Base-by-base conservation (phyloP, 495 filamentous ascomycete genomes). In the Aspergillus carlsbadensis region DNA sequence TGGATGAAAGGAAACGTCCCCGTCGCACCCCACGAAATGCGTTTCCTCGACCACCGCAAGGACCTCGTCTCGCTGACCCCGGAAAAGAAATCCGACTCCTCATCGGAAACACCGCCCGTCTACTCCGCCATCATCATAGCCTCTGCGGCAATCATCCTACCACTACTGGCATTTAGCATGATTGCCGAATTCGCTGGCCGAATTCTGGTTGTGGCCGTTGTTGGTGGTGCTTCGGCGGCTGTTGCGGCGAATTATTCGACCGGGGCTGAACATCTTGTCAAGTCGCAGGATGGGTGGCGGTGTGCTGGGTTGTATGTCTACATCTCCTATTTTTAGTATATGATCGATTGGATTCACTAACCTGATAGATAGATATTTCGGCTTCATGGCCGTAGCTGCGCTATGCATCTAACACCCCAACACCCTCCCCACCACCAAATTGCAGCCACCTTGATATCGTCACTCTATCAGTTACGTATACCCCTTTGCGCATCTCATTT, bases 1-100 rank as follows among this genome's bases (percentile, higher is more conserved):
- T 95, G 87, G 77, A 84, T 93, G 60, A 74, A 76, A 26, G 74
- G 72, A 7, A 72, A 84, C 35, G 70, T 70, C 17, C 87, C 88
- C 10, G 80, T 93, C 50, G 81, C 80, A 18, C 78, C 83, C 17
- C 65, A 68, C n/a, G 90, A 93, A 66, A 78, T 83, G 1, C 79
- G 76, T 35, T 93, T 92, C 65, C 75, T 95, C 6, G 79, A 88
- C 34, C 72, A 82, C 17, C 65, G 73, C 17, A 74, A 80, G 6
- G 90, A 95, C 60, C 81, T 95, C 5, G 72, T 91, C 24, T 81
- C 78, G 17, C 67, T 89, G 8, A 71, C 69, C 0, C 61, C 75
- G 2, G 65, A 63, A 31, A 21, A 59, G 10, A 60, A 62, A 10
- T 44, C 56, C 5, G 52, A 50, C 20, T 51, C 65, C 2, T 48